Conservation (phyloP, 2,329 filamentous ascomycete species). For the Thielaviopsis populi region DNA sequence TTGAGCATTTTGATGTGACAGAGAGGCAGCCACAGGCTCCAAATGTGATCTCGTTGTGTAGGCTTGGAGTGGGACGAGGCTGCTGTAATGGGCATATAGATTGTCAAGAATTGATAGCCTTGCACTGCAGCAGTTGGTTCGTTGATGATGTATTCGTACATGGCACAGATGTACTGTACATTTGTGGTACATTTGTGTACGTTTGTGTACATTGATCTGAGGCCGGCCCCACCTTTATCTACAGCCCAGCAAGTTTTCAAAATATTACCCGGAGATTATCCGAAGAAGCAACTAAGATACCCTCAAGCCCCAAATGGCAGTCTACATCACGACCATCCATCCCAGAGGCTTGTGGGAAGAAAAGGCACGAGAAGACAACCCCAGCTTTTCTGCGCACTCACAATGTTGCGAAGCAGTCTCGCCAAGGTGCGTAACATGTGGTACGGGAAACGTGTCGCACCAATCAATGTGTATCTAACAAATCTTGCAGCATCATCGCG, state of each 20-base stretch:
- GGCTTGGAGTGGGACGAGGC: too few species aligned
- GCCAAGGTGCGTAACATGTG: constrained; percentile 9
- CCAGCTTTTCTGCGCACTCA: background rate
- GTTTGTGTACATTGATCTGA: background rate
- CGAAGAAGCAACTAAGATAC: background rate
- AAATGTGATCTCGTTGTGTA: too few species aligned
- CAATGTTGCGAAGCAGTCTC: constrained; percentile 14
- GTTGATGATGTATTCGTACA: too few species aligned
- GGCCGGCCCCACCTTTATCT: background rate
- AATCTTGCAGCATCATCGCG: constrained; percentile 14
- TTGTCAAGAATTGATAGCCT: too few species aligned
- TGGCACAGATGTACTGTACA: too few species aligned
- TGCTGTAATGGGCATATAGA: too few species aligned
- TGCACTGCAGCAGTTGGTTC: too few species aligned
- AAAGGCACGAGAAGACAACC: background rate
- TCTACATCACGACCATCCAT: background rate
- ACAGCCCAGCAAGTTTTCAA: background rate
- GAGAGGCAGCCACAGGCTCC: too few species aligned
- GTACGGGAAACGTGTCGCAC: background rate
- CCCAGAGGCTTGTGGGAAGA: background rate
- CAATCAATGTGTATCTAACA: background rate
- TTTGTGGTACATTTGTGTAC: too few species aligned
- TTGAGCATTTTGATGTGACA: background rate
- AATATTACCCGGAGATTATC: background rate
- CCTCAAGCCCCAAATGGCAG: background rate